These are phyloP conservation scores for Diplodia corticola DNA, from an alignment of 2,329 filamentous ascomycete genomes.

Conservation along the genomic window DNA sequence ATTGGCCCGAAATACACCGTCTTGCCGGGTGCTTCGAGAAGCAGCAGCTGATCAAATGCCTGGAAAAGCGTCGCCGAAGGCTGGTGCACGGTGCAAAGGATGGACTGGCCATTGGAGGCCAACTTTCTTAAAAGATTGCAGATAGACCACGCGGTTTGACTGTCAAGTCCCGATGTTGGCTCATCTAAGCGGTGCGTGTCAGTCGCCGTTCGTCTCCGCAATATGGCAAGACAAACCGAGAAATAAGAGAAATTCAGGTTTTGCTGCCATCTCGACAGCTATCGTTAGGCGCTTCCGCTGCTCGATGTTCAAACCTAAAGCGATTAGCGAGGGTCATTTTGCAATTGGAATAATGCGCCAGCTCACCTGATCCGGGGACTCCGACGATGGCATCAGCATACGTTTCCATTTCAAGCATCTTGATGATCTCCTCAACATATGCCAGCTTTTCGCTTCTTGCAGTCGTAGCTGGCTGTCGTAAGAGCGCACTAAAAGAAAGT, in stretches of 20 bases:
- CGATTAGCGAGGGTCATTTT: too few relatives aligned
- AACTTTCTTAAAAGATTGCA: constrained; percentile 63
- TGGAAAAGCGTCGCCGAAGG: constrained; percentile 48
- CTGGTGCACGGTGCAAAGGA: constrained; percentile 52
- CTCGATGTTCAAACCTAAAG: constrained; percentile 64
- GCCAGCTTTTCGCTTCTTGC: constrained; percentile 59
- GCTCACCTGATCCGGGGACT: constrained; percentile 57
- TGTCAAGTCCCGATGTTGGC: constrained; percentile 39
- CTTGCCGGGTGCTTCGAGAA: constrained; percentile 43
- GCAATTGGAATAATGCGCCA: too few relatives aligned
- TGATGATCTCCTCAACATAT: constrained; percentile 65
- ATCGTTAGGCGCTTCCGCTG: constrained; percentile 71
- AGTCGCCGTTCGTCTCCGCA: too few relatives aligned
- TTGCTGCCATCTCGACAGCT: constrained; percentile 70
- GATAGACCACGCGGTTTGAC: constrained; percentile 61
- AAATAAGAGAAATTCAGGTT: constrained; percentile 64
- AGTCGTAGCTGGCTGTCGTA: constrained; percentile 54
- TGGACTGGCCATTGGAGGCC: constrained; percentile 49
- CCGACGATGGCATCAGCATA: constrained; percentile 68
- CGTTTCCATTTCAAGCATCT: constrained; percentile 66
- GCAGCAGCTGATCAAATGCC: constrained; percentile 47
- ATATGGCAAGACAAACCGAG: too few relatives aligned
- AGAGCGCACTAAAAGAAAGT: constrained; percentile 38
- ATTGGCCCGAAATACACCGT: constrained; percentile 49
- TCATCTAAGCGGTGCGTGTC: too few relatives aligned